Evolutionary conservation across 108 stramenopile species (phyloP), one percentile per base, ranked within the genome.

Genomic region (Schizochytrium sp.): DNA sequence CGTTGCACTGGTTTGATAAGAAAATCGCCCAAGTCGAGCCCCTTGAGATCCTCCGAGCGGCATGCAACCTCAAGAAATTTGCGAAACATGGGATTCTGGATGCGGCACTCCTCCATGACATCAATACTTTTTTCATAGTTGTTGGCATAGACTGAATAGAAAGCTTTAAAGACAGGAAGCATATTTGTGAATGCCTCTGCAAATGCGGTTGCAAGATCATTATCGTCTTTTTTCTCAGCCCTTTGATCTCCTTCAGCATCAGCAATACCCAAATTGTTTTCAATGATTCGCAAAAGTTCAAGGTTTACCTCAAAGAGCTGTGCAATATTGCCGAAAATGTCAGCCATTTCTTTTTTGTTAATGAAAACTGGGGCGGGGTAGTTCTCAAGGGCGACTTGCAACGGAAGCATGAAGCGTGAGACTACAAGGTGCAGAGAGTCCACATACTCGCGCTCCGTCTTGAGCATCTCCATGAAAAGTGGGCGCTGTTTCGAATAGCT

Each of bases 1-100:
- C 76, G 76, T 53, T 83, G 76, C 10, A 83, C 76, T 10, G 76
- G 76, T 53, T 83, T 83, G 76, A 83, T 83, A 53, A 83, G 76
- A 83, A 55, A 83, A 53, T 83, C 76, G 50, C 76, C 76, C 38
- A 83, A 53, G 55, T 83, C 76, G 28, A 83, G 76, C 17, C 76
- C 76, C 3, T 50, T 83, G 76, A 49, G 53, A 53, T 83, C 76
- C 53, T 83, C 40, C 50, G 47, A 55, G 15, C 28, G 47, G 28
- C 28, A 38, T 5, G 53, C 76, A 10, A 83, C 47, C 76, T 83
- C 76, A 38, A 83, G 76, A 28, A 83, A 83, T 13, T 40, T 17
- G 10, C 76, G 76, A 53, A 83, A 83, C 50, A 83, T 49, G 50
- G 76, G 76, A 28, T 42, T 83, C 50, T 53, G 49, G 45, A 55